Percentiles rank a stretch among this genome's conserved stretches.
phyloP scores from a whole-genome alignment of 2,329 filamentous ascomycete genomes.

The Botrytis tulipae region DNA sequence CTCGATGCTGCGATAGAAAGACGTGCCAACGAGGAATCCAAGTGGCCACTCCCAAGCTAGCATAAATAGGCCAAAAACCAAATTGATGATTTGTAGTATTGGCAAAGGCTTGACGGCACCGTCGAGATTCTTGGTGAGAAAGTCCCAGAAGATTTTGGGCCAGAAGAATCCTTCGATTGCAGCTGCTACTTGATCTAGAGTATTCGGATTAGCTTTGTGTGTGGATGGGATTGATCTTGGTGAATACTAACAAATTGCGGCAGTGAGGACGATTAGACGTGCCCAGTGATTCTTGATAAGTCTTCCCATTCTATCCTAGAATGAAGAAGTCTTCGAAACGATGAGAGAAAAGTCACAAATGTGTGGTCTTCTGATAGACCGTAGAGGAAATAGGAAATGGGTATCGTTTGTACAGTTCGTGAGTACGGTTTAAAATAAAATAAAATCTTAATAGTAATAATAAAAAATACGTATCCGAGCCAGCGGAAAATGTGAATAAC shows the following conservation, averaged over 20 bases:
- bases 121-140: slow-evolving; percentile 87
- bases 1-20: slow-evolving; percentile 84
- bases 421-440: slow-evolving; percentile 25
- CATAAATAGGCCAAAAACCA: slow-evolving; percentile 74
- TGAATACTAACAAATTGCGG: slow-evolving; percentile 54
- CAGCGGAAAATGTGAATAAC: slow-evolving; percentile 43
- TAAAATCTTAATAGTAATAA: slow-evolving; percentile 26
- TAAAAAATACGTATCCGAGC: slow-evolving; percentile 50
- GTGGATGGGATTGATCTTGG: background rate
- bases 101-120: slow-evolving; percentile 83
- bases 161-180: slow-evolving; percentile 90
- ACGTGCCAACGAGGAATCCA: slow-evolving; percentile 69
- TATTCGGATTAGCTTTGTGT: slow-evolving; percentile 20
- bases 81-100: slow-evolving; percentile 83
- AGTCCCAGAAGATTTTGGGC: slow-evolving; percentile 99
- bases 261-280: slow-evolving; percentile 85
- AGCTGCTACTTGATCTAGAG: slow-evolving; percentile 80
- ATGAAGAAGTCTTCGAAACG: background rate
- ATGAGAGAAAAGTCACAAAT: background rate
- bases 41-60: slow-evolving; percentile 92
- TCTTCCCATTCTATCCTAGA: slow-evolving; percentile 69
- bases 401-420: slow-evolving; percentile 29
- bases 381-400: slow-evolving; percentile 30
- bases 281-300: slow-evolving; percentile 99
- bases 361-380: slow-evolving; percentile 24